Percentiles rank a stretch among this genome's conserved stretches.
phyloP scores from a whole-genome alignment of 2,329 filamentous ascomycete genomes.

The Diaporthe citriasiana region DNA sequence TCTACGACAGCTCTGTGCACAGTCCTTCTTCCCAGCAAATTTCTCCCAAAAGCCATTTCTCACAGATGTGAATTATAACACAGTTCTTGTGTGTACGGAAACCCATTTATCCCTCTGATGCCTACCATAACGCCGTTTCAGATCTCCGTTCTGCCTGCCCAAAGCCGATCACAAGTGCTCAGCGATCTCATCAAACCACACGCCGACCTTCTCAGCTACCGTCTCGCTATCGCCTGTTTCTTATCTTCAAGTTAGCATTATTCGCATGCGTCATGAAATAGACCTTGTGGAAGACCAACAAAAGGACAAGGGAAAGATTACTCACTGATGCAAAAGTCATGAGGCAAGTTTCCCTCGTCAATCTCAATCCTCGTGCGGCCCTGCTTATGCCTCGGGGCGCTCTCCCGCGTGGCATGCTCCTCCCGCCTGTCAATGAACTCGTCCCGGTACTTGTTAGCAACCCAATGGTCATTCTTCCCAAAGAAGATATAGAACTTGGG shows the following conservation, averaged over 20 bases:
- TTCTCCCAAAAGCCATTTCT: neutral
- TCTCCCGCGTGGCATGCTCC: conserved; percentile 50
- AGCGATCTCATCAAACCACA: conserved; percentile 68
- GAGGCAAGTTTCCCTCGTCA: conserved; percentile 69
- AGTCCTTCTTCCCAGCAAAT: neutral
- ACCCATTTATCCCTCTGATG: neutral
- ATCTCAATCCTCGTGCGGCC: conserved; percentile 64
- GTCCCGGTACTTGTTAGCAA: conserved; percentile 68
- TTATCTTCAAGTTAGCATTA: conserved; percentile 36
- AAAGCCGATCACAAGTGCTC: conserved; percentile 37
- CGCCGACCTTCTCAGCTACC: conserved; percentile 62
- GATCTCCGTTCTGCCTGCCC: neutral
- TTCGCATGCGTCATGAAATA: neutral
- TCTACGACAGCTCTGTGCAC: neutral
- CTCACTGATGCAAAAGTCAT: conserved; percentile 73
- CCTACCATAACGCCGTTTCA: neutral
- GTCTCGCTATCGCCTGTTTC: conserved; percentile 60
- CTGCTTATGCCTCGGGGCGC: conserved; percentile 45
- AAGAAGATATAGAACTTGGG: conserved; percentile 73
- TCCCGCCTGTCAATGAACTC: conserved; percentile 64
- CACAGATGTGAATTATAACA: neutral
- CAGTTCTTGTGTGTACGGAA: neutral
- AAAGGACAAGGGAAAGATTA: conserved; percentile 34
- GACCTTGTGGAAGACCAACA: neutral
- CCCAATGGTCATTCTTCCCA: conserved; percentile 73